A percentile compares a stretch with the other conserved stretches of the same genome.
phyloP scores from a whole-genome alignment of 2,329 filamentous ascomycete species.

The Hypoxylon sp. region DNA sequence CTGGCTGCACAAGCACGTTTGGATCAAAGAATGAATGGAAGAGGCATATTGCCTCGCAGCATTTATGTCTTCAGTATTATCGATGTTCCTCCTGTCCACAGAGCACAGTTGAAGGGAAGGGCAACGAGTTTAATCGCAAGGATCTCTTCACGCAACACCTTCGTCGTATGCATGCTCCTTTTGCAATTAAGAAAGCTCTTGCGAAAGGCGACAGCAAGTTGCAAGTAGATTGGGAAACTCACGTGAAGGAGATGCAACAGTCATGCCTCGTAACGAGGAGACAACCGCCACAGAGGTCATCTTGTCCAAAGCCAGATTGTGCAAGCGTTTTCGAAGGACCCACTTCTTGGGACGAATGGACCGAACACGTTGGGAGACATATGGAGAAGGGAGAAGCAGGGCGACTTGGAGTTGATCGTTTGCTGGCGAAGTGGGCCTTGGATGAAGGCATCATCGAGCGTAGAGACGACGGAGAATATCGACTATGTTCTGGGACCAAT shows the following conservation, averaged over 20 bases:
- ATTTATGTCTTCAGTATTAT: slow-evolving; percentile 79
- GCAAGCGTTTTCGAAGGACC: slow-evolving; percentile 77
- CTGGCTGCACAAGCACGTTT: slow-evolving; percentile 87
- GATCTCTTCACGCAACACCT: slow-evolving; percentile 96
- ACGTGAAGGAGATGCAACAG: slow-evolving; percentile 78
- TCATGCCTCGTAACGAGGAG: slow-evolving; percentile 81
- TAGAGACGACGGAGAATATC: slow-evolving; percentile 70
- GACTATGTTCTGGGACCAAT: slow-evolving; percentile 63
- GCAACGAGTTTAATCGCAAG: slow-evolving; percentile 87
- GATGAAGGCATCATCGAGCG: slow-evolving; percentile 75
- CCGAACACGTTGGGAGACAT: slow-evolving; percentile 92
- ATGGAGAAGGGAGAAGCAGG: slow-evolving; percentile 81
- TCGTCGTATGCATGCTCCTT: slow-evolving; percentile 90
- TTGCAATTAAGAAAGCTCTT: slow-evolving; percentile 71
- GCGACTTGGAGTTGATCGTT: slow-evolving; percentile 69
- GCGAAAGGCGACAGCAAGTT: slow-evolving; percentile 72
- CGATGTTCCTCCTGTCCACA: slow-evolving; percentile 73
- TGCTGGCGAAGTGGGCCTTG: slow-evolving; percentile 74
- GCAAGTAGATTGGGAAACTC: slow-evolving; percentile 74
- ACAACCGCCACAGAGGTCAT: slow-evolving; percentile 77
- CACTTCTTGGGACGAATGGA: slow-evolving; percentile 88
- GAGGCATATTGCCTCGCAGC: slow-evolving; percentile 90
- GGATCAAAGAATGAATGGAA: slow-evolving; percentile 99
- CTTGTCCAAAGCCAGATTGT: slow-evolving; percentile 81
- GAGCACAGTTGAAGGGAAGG: slow-evolving; percentile 61